A percentile compares a stretch with the other conserved stretches of the same genome.
phyloP scores from a whole-genome alignment of 2,329 filamentous ascomycete genomes.

The Cladosporium oxysporum region DNA sequence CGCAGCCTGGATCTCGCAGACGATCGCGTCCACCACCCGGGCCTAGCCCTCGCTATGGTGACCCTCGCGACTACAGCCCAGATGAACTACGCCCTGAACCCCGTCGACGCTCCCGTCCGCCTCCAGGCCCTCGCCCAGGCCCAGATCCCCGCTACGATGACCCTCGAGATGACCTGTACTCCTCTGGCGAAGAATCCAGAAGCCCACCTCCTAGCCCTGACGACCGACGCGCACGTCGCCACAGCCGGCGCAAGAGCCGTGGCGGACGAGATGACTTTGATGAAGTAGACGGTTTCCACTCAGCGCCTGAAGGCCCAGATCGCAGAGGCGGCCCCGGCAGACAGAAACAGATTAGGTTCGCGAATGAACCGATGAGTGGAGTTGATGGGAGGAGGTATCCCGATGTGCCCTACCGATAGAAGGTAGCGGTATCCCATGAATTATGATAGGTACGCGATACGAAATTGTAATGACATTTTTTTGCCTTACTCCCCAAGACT shows the following conservation, averaged over 20 bases:
- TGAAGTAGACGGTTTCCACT: conserved; percentile 14
- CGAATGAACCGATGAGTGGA: conserved; percentile 21
- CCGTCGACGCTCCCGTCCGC: conserved; percentile 11
- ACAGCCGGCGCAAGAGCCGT: conserved; percentile 22
- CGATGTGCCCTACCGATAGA: conserved; percentile 22
- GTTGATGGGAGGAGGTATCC: conserved; percentile 30
- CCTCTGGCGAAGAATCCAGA: conserved; percentile 9
- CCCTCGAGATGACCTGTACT: conserved; percentile 12
- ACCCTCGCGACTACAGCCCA: conserved; percentile 13
- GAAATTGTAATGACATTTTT: not conserved
- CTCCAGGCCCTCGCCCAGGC: not conserved
- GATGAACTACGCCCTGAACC: not conserved
- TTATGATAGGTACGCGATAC: not conserved
- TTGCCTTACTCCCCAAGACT: not conserved
- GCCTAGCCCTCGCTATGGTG: not conserved
- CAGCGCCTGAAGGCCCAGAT: conserved; percentile 10
- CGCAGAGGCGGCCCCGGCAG: conserved; percentile 18
- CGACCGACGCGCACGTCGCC: conserved; percentile 17
- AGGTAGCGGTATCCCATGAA: not conserved
- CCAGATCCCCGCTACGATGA: conserved; percentile 14
- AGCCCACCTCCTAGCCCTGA: conserved; percentile 14
- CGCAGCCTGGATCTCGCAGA: conserved; percentile 5
- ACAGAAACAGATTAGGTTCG: conserved; percentile 30
- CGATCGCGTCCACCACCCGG: conserved; percentile 7
- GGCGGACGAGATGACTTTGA: conserved; percentile 17